Percentiles rank a stretch among this genome's conserved stretches.
phyloP scores from a whole-genome alignment of 768 basidiomycete genomes.

The Leccinum uliginosum region DNA sequence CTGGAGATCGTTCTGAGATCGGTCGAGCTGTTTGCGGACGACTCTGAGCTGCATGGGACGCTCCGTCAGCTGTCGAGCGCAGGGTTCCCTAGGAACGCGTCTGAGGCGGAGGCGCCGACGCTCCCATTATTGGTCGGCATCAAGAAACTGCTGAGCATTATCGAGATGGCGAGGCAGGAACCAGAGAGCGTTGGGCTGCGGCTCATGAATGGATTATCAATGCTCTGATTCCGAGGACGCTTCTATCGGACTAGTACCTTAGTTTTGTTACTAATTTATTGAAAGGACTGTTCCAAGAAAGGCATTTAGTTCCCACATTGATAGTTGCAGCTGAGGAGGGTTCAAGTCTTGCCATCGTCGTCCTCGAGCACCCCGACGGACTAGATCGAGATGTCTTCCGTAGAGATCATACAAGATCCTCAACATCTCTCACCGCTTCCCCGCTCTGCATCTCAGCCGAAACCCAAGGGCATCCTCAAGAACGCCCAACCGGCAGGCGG shows the following conservation, averaged over 20 bases:
- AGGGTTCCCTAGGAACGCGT: conserved; percentile 50
- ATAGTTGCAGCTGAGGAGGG: conserved; percentile 6
- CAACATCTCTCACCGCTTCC: conserved; percentile 45
- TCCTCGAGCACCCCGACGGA: neutral
- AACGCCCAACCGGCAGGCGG: conserved; percentile 48
- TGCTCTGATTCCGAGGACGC: conserved; percentile 30
- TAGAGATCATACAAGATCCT: conserved; percentile 37
- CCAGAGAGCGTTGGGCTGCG: conserved; percentile 77
- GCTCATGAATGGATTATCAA: conserved; percentile 49
- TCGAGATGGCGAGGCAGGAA: conserved; percentile 98
- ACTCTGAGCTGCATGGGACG: conserved; percentile 51
- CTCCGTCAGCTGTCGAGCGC: conserved; percentile 68
- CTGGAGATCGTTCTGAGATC: conserved; percentile 78
- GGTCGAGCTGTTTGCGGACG: conserved; percentile 65
- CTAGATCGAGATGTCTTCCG: conserved; percentile 20
- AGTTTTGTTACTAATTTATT: neutral
- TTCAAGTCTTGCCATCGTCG: neutral
- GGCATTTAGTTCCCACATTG: conserved; percentile 25
- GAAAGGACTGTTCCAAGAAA: conserved; percentile 7
- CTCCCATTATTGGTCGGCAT: conserved; percentile 76
- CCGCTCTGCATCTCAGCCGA: conserved; percentile 62
- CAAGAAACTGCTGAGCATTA: conserved; percentile 85
- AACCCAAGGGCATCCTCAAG: conserved; percentile 89
- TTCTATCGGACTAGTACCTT: neutral
- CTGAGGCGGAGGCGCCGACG: conserved; percentile 39